Conservation (phyloP, 768 basidiomycete species). For the Austroboletus festivus region DNA sequence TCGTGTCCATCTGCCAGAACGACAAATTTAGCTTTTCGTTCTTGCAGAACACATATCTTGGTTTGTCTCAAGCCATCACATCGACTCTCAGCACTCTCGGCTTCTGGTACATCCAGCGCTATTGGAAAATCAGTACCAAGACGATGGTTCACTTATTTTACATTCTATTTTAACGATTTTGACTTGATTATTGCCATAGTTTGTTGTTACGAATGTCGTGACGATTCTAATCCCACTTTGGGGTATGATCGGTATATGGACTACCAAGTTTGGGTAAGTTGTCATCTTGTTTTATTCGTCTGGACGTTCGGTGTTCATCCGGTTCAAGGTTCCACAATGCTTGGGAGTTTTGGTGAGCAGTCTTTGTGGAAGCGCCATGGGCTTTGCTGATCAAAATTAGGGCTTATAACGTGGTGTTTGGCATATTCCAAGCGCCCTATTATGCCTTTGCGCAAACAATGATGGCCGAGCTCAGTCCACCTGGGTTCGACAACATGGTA, state of each 20-base stretch:
- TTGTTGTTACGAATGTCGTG: slow-evolving; percentile 71
- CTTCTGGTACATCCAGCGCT: slow-evolving; percentile 81
- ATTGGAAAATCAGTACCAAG: slow-evolving; percentile 79
- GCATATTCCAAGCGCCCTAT: slow-evolving; percentile 82
- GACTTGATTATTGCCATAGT: slow-evolving; percentile 39
- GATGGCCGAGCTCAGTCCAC: slow-evolving; percentile 87
- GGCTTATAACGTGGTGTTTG: slow-evolving; percentile 78
- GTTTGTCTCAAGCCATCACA: slow-evolving; percentile 70
- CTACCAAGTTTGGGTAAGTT: slow-evolving; percentile 61
- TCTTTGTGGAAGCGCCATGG: neutral
- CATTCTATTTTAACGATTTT: neutral
- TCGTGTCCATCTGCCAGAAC: slow-evolving; percentile 76
- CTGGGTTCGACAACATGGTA: slow-evolving; percentile 83
- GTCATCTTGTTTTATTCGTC: neutral
- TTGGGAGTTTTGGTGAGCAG: slow-evolving; percentile 83
- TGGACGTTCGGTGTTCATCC: slow-evolving; percentile 1
- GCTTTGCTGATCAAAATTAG: slow-evolving; percentile 30
- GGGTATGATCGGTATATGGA: slow-evolving; percentile 88
- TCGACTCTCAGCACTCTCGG: slow-evolving; percentile 69
- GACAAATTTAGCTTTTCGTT: slow-evolving; percentile 80
- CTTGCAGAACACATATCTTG: slow-evolving; percentile 76
- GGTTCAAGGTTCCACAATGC: slow-evolving; percentile 61
- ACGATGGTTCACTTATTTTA: slow-evolving; percentile 53
- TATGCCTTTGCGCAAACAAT: slow-evolving; percentile 84
- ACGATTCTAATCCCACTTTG: slow-evolving; percentile 78